These are phyloP conservation scores for Geopyxis carbonaria DNA, from an alignment of 495 filamentous ascomycete species.

Conservation along the genomic window DNA sequence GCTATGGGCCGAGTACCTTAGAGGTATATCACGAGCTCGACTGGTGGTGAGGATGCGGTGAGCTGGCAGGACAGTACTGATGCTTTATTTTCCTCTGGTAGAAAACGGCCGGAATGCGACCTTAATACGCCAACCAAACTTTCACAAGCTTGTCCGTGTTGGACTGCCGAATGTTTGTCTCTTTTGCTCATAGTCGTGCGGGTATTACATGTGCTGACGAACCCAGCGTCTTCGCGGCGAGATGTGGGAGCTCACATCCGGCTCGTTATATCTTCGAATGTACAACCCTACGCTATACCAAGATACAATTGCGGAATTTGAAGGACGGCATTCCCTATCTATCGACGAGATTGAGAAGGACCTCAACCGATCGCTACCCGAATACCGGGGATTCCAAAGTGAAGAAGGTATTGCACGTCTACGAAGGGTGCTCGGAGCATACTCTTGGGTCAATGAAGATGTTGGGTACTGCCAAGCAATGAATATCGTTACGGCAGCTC, in stretches of 20 bases:
- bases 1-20: constrained; percentile 86
- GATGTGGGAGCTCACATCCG: constrained; percentile 87
- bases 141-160: constrained; percentile 91
- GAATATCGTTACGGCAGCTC: constrained; percentile 94
- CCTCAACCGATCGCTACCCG: constrained; percentile 82
- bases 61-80: constrained; percentile 8
- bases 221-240: constrained; percentile 60
- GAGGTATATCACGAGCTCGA: constrained; percentile 32
- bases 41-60: background rate
- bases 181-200: background rate
- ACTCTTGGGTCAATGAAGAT: constrained; percentile 87
- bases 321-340: constrained; percentile 70
- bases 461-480: constrained; percentile 98
- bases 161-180: constrained; percentile 58
- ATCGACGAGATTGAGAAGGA: constrained; percentile 99
- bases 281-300: constrained; percentile 67
- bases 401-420: constrained; percentile 87
- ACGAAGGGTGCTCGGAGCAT: constrained; percentile 78
- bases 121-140: constrained; percentile 83
- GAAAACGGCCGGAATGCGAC: constrained; percentile 92
- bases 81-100: constrained; percentile 15
- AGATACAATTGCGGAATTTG: constrained; percentile 67
- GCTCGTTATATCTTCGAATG: constrained; percentile 71
- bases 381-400: constrained; percentile 93
- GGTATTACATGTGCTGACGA: constrained; percentile 3